Conservation (phyloP, 108 stramenopile species). For the Epipyxis sp. region DNA sequence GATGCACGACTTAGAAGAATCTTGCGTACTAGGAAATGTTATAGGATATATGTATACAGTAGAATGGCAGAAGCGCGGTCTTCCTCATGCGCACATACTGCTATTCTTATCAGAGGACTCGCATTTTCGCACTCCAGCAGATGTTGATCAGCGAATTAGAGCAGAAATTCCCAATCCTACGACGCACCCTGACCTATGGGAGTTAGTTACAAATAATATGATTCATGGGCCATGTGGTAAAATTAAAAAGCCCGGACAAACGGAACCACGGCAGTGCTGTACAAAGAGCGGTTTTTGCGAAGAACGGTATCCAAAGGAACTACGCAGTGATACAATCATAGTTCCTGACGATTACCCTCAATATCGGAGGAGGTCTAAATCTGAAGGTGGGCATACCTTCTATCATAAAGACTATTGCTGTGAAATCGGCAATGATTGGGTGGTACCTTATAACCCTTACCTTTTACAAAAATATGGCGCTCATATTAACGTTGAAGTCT, state of each 20-base stretch:
- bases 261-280: not conserved
- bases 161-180: conserved; percentile 42
- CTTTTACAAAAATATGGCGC: conserved; percentile 22
- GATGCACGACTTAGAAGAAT: not conserved
- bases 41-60: not conserved
- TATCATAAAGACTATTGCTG: too few species aligned
- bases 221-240: conserved; percentile 30
- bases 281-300: not conserved
- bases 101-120: not conserved
- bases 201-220: conserved; percentile 27
- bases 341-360: not conserved
- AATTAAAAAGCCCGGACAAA: too few species aligned
- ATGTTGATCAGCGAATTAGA: conserved; percentile 28
- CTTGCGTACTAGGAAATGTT: not conserved
- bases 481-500: conserved; percentile 39
- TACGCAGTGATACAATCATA: not conserved
- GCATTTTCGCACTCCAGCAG: conserved; percentile 5
- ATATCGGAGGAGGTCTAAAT: not conserved
- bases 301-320: conserved; percentile 8
- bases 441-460: conserved; percentile 35
- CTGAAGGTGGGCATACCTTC: too few species aligned
- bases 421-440: conserved; percentile 24
- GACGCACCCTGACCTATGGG: conserved; percentile 19
- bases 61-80: conserved; percentile 37
- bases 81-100: conserved; percentile 34